Evolutionary conservation across 225 moss, liverwort and hornwort genomes (phyloP).

Genomic region (Marchantia paleacea): DNA sequence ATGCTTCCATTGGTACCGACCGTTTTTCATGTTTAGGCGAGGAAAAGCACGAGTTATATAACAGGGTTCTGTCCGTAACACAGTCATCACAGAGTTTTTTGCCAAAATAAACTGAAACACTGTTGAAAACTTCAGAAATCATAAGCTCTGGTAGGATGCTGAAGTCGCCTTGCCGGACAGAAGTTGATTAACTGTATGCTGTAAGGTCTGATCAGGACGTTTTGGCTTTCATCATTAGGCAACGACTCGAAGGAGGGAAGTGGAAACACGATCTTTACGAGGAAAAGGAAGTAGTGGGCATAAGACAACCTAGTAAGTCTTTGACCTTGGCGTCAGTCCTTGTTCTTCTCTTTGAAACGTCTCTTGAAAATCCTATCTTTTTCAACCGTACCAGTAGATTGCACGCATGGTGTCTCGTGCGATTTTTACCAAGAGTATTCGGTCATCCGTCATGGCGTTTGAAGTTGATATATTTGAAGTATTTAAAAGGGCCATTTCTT

Average conservation of each 20-base stretch:
- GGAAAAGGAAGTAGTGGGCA: conserved; percentile 54
- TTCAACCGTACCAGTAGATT: too few relatives aligned
- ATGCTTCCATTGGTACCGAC: too few relatives aligned
- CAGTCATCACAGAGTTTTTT: too few relatives aligned
- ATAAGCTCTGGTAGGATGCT: neutral
- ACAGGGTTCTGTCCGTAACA: too few relatives aligned
- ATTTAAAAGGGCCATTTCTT: too few relatives aligned
- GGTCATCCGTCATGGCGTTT: neutral
- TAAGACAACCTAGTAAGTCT: conserved; percentile 61
- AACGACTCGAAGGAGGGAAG: conserved; percentile 73
- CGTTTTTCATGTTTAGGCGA: too few relatives aligned
- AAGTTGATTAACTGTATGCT: neutral
- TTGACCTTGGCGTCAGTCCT: neutral
- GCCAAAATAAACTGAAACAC: too few relatives aligned
- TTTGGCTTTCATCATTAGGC: conserved; percentile 34
- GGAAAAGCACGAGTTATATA: too few relatives aligned
- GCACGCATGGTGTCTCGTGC: too few relatives aligned
- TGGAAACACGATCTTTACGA: conserved; percentile 96
- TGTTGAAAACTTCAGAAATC: neutral
- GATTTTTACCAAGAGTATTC: too few relatives aligned
- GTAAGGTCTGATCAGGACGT: neutral
- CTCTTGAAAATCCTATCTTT: neutral
- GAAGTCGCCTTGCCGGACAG: neutral
- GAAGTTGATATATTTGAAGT: neutral
- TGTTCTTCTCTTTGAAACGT: neutral